These are phyloP conservation scores for Penicillium antarcticum DNA, from an alignment of 495 filamentous ascomycete species.

Conservation along the genomic window DNA sequence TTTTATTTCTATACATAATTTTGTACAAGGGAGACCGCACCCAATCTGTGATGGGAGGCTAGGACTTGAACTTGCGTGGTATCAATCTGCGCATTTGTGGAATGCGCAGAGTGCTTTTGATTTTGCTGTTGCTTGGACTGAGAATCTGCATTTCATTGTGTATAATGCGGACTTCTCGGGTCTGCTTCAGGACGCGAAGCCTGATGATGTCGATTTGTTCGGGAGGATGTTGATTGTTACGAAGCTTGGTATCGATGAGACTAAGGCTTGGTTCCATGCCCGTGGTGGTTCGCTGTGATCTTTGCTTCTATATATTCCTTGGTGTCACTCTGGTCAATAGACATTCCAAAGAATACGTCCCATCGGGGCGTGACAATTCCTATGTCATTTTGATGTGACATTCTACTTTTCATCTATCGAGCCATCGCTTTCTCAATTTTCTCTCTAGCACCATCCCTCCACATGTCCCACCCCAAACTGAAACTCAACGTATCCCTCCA, in stretches of 20 bases:
- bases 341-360: too few species aligned
- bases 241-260: constrained; percentile 39
- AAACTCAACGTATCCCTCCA: constrained; percentile 20
- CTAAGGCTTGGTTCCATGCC: constrained; percentile 39
- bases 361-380: too few species aligned
- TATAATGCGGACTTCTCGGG: constrained; percentile 33
- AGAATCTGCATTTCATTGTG: constrained; percentile 43
- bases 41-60: constrained; percentile 32
- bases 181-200: constrained; percentile 26
- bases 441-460: constrained; percentile 8
- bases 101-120: constrained; percentile 37
- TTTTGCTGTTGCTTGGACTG: constrained; percentile 46
- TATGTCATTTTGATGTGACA: too few species aligned
- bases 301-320: background rate
- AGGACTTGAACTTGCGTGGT: constrained; percentile 36
- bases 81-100: constrained; percentile 48
- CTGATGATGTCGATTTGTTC: constrained; percentile 48
- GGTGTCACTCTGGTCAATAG: too few species aligned
- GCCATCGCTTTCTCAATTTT: constrained; percentile 1
- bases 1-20: constrained; percentile 33
- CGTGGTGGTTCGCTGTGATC: constrained; percentile 27
- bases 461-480: constrained; percentile 18
- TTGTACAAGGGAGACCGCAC: constrained; percentile 25
- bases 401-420: background rate
- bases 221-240: constrained; percentile 44